These are phyloP conservation scores for Gentiana macrophylla DNA, from an alignment of 257 asterid species.

Conservation along the genomic window DNA sequence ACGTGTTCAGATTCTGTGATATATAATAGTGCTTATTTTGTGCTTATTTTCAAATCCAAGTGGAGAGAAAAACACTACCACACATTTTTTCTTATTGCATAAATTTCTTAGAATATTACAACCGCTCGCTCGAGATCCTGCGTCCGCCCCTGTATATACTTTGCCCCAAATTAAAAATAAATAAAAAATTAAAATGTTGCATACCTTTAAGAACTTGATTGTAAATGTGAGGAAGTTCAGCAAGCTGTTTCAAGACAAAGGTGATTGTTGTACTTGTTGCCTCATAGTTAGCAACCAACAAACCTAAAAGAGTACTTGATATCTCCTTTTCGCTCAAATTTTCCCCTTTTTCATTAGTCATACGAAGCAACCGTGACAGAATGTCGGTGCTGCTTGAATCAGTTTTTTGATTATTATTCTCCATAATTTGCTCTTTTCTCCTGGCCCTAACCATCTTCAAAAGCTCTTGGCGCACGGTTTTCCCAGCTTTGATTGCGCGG, in stretches of 20 bases:
- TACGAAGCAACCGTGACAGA: not conserved
- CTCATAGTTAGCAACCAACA: slow-evolving; percentile 50
- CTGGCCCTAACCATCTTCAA: slow-evolving; percentile 44
- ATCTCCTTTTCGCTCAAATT: slow-evolving; percentile 51
- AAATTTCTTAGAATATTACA: too few relatives aligned
- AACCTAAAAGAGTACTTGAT: slow-evolving; percentile 30
- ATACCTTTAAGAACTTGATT: slow-evolving; percentile 35
- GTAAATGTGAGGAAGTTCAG: slow-evolving; percentile 51
- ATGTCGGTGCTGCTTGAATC: too few relatives aligned
- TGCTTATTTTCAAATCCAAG: too few relatives aligned
- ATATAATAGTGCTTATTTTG: too few relatives aligned
- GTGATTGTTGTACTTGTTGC: slow-evolving; percentile 46
- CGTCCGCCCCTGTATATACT: too few relatives aligned
- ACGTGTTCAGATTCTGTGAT: too few relatives aligned
- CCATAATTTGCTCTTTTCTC: slow-evolving; percentile 28
- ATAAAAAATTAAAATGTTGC: too few relatives aligned
- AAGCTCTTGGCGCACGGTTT: slow-evolving; percentile 34
- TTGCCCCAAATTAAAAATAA: too few relatives aligned
- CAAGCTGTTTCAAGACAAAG: slow-evolving; percentile 35
- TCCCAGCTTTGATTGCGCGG: slow-evolving; percentile 43
- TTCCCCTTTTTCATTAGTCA: slow-evolving; percentile 25
- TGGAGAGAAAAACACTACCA: too few relatives aligned
- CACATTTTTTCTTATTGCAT: too few relatives aligned
- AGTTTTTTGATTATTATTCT: slow-evolving; percentile 12
- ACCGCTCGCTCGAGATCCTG: too few relatives aligned